phyloP scores from a whole-genome alignment of 768 basidiomycete genomes.

The Termitomyces sp. region DNA sequence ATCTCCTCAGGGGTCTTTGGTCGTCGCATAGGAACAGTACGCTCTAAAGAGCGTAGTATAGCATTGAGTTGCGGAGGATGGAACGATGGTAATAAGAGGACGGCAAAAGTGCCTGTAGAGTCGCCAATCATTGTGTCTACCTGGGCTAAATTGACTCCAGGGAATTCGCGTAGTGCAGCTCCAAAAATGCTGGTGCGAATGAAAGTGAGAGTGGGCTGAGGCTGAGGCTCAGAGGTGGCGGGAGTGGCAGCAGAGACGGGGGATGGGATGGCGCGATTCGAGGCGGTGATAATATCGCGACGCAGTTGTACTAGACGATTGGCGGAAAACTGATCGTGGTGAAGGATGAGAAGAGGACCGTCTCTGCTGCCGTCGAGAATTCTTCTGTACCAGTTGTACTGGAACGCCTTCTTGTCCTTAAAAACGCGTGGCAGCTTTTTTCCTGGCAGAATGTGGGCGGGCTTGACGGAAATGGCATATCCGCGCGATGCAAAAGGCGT shows the following conservation, averaged over 20 bases:
- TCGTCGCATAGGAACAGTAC: constrained; percentile 55
- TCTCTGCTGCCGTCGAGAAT: constrained; percentile 55
- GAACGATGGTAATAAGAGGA: constrained; percentile 59
- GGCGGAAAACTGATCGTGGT: constrained; percentile 71
- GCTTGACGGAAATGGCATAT: constrained; percentile 55
- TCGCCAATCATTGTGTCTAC: constrained; percentile 50
- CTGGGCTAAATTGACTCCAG: constrained; percentile 41
- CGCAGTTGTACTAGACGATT: constrained; percentile 64
- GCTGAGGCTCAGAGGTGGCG: constrained; percentile 17
- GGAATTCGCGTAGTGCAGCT: constrained; percentile 62
- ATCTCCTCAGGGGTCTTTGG: constrained; percentile 48
- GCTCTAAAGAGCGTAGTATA: constrained; percentile 62
- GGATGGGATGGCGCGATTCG: constrained; percentile 38
- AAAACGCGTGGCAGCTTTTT: constrained; percentile 64
- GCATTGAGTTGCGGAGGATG: constrained; percentile 69
- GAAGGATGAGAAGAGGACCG: constrained; percentile 71
- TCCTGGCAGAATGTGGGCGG: constrained; percentile 44
- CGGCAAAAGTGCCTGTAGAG: constrained; percentile 56
- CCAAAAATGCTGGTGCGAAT: constrained; percentile 79
- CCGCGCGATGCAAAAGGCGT: constrained; percentile 29
- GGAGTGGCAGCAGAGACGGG: constrained; percentile 24
- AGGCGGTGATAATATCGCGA: constrained; percentile 56
- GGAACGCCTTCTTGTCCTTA: constrained; percentile 71
- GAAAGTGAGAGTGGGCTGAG: constrained; percentile 54
- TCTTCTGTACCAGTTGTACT: constrained; percentile 74